Percentiles rank a stretch among this genome's conserved stretches.
phyloP scores from a whole-genome alignment of 2,329 filamentous ascomycete species.

The Periconia macrospinosa region DNA sequence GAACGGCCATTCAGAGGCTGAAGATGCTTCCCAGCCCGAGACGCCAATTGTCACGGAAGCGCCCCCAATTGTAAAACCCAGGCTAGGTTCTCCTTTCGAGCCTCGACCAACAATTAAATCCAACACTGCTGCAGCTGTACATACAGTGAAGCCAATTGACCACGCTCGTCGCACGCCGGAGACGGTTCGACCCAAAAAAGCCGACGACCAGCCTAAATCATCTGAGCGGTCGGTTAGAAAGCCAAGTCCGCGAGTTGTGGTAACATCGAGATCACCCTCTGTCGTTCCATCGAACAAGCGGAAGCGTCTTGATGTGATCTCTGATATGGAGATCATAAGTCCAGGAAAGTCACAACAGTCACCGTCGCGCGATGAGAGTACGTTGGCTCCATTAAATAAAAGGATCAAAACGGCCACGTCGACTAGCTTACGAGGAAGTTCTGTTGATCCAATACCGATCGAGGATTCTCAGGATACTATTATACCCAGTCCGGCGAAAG shows the following conservation, averaged over 20 bases:
- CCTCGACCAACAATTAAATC: not conserved
- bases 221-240: not conserved
- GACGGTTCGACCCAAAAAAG: not conserved
- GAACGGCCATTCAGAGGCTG: not conserved
- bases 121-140: not conserved
- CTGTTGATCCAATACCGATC: conserved; percentile 25
- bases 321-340: not conserved
- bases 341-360: not conserved
- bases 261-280: not conserved
- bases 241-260: not conserved
- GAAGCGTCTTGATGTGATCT: not conserved
- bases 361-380: not conserved
- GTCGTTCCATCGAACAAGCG: not conserved
- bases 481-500: not conserved
- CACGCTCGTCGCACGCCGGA: not conserved
- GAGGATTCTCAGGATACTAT: conserved; percentile 29
- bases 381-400: not conserved
- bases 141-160: not conserved
- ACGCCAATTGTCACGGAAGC: not conserved
- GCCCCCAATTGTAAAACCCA: not conserved
- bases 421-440: conserved; percentile 13
- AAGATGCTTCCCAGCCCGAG: not conserved
- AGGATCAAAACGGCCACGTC: not conserved
- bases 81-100: conserved; percentile 1
- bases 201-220: not conserved